Percentiles rank a stretch among this genome's conserved stretches.
These are phyloP conservation scores for Rheum nobile DNA, from an alignment of 148 eudicot genomes.

Conservation along the genomic window DNA sequence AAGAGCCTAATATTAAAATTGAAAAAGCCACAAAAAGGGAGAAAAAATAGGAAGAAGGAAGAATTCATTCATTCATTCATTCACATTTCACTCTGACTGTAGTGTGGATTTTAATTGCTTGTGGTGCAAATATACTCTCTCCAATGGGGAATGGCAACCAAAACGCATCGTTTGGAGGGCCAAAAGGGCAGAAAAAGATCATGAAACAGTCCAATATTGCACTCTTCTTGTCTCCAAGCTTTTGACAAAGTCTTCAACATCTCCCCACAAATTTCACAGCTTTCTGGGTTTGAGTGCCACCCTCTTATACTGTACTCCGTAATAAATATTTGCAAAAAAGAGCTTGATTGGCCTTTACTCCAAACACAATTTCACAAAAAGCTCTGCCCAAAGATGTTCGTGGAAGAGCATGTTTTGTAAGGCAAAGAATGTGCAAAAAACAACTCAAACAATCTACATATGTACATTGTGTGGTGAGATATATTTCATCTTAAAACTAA, in stretches of 20 bases:
- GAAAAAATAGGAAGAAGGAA: background rate
- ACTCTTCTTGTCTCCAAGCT: background rate
- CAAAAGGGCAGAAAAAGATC: background rate
- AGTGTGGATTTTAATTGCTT: background rate
- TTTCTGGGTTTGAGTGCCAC: background rate
- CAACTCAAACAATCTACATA: no score
- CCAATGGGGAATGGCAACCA: background rate
- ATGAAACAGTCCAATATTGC: background rate
- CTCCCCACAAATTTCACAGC: background rate
- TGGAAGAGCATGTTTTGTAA: background rate
- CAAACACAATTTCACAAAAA: background rate
- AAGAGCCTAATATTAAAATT: background rate
- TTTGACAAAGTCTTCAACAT: background rate
- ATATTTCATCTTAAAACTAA: no score
- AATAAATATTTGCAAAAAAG: background rate
- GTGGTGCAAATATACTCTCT: background rate
- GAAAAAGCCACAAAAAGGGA: background rate
- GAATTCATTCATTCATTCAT: background rate
- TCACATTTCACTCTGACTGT: background rate
- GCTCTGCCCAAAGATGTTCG: background rate
- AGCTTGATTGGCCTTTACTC: conserved; percentile 4
- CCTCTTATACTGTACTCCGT: no score
- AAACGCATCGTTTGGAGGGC: conserved; percentile 5
- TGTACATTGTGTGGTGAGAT: no score
- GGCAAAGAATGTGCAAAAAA: background rate